Evolutionary conservation across 371 early-diverging fungal genomes (phyloP).

Genomic region (Mortierella sp.): DNA sequence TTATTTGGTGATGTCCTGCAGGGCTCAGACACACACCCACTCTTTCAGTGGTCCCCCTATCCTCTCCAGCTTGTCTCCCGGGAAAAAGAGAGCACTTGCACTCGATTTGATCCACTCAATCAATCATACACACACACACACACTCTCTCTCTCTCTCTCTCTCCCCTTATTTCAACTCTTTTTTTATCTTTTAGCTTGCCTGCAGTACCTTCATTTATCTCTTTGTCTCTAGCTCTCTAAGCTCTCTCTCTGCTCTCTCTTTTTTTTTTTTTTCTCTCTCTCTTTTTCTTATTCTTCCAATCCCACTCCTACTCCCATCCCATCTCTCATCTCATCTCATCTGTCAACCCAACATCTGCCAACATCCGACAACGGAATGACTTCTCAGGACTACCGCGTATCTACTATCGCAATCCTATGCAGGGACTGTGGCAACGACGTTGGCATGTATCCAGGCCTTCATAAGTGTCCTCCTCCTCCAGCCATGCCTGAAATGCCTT

Average conservation of each 20-base stretch:
- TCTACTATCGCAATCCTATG: constrained; percentile 74
- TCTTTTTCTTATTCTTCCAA: background rate
- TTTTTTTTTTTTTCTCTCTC: background rate
- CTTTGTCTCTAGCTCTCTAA: background rate
- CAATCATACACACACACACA: no score
- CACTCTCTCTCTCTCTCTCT: constrained; percentile 1
- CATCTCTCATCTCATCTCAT: background rate
- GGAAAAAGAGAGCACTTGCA: background rate
- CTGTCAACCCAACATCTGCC: constrained; percentile 2
- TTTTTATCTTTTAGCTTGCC: background rate
- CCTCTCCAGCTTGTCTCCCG: background rate
- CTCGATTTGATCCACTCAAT: no score
- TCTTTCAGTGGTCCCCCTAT: background rate
- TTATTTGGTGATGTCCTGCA: background rate
- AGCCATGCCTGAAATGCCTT: constrained; percentile 52
- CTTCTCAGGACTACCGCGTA: constrained; percentile 69
- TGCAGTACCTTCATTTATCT: background rate
- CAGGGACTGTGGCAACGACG: constrained; percentile 78
- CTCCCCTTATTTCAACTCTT: background rate
- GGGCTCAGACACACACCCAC: background rate
- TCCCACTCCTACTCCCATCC: background rate
- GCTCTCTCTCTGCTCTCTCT: background rate
- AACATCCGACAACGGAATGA: background rate
- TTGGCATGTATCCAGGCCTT: constrained; percentile 75
- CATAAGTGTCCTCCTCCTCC: constrained; percentile 67